phyloP scores from a whole-genome alignment of 257 asterid species.

The Galeopsis tetrahit region DNA sequence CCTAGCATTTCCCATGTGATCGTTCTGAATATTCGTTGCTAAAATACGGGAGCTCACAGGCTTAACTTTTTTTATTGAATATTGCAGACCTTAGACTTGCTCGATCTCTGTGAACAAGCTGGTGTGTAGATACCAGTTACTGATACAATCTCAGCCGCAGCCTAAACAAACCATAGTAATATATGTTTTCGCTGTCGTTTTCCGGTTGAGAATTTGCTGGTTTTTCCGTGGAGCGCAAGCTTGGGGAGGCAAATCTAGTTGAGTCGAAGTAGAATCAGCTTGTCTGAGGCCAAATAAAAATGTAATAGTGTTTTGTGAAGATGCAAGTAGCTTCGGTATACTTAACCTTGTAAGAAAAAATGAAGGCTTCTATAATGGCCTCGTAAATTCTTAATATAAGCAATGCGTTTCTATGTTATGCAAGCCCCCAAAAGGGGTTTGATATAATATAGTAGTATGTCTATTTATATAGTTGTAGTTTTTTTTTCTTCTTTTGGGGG shows the following conservation, averaged over 20 bases:
- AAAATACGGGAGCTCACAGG: conserved; percentile 5
- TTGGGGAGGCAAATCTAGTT: conserved; percentile 58
- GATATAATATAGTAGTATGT: not conserved
- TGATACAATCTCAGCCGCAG: conserved; percentile 32
- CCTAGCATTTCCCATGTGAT: not conserved
- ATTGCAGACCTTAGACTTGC: conserved; percentile 82
- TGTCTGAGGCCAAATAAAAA: conserved; percentile 51
- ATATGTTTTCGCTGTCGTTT: conserved; percentile 44
- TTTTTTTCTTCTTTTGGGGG: not conserved
- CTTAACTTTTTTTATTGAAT: conserved; percentile 16
- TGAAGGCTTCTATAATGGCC: conserved; percentile 30
- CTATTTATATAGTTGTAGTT: not conserved
- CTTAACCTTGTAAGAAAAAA: conserved; percentile 32
- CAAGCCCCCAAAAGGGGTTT: not conserved
- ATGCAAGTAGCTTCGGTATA: conserved; percentile 41
- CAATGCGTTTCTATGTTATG: conserved; percentile 21
- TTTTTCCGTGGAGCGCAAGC: conserved; percentile 73
- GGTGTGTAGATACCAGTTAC: conserved; percentile 48
- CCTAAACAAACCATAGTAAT: conserved; percentile 42
- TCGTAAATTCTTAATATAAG: conserved; percentile 13
- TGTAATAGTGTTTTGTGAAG: conserved; percentile 40
- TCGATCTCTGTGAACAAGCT: conserved; percentile 94
- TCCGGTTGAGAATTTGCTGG: conserved; percentile 42
- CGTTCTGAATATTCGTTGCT: not conserved
- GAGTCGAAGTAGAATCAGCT: conserved; percentile 45